These are phyloP conservation scores for Candida chauliodis DNA, from an alignment of 805 yeast species.

Conservation along the genomic window DNA sequence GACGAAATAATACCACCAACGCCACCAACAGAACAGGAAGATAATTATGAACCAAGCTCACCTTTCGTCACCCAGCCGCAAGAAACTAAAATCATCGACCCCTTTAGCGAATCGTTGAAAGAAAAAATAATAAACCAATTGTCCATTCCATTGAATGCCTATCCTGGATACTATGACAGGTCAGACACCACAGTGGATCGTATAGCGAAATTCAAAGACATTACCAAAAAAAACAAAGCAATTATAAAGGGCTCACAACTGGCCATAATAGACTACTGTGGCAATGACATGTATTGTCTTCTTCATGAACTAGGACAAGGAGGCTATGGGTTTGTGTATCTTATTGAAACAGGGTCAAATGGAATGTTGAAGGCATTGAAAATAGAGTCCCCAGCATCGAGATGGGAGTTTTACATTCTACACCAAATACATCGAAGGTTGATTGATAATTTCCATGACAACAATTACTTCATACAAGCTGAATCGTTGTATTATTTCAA, in stretches of 20 bases:
- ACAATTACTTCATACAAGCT: conserved; percentile 44
- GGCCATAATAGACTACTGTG: conserved; percentile 43
- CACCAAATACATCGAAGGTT: conserved; percentile 49
- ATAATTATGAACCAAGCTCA: conserved; percentile 34
- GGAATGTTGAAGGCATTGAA: conserved; percentile 66
- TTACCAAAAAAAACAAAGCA: conserved; percentile 33
- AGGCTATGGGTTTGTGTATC: conserved; percentile 74
- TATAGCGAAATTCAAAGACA: conserved; percentile 31
- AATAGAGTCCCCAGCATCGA: conserved; percentile 61
- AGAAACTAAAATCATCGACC: conserved; percentile 20
- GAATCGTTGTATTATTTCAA: conserved; percentile 50
- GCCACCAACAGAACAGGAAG: conserved; percentile 30
- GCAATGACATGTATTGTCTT: conserved; percentile 45
- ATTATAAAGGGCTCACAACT: conserved; percentile 31
- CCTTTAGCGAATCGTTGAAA: conserved; percentile 44
- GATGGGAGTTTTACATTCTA: conserved; percentile 81
- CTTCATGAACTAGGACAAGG: conserved; percentile 68
- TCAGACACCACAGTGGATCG: conserved; percentile 23
- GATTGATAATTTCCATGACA: conserved; percentile 8
- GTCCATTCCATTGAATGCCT: conserved; percentile 29
- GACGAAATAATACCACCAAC: conserved; percentile 9
- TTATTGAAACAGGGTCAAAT: conserved; percentile 52
- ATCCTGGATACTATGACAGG: conserved; percentile 33
- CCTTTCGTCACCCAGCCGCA: conserved; percentile 42
- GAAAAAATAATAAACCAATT: conserved; percentile 34